A percentile compares a stretch with the other conserved stretches of the same genome.
phyloP scores from a whole-genome alignment of 2,329 filamentous ascomycete genomes.

The Pseudocercospora fuligena region DNA sequence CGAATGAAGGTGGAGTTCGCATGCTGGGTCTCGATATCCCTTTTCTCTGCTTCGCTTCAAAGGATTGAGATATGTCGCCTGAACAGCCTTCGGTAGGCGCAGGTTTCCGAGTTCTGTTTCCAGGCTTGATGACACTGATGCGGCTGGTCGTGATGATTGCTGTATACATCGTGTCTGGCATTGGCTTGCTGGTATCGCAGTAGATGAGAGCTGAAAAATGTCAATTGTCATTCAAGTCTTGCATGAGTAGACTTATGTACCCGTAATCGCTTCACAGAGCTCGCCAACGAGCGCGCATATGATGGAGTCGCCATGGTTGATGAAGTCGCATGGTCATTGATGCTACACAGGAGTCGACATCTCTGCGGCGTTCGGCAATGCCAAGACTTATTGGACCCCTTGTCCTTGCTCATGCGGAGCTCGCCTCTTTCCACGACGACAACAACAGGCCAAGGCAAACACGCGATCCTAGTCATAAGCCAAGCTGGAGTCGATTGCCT shows the following conservation, averaged over 20 bases:
- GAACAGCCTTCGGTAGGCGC: conserved; percentile 77
- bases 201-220: conserved; percentile 30
- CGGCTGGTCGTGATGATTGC: conserved; percentile 21
- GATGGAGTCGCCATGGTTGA: conserved; percentile 50
- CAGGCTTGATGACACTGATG: conserved; percentile 19
- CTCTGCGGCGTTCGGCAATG: not conserved
- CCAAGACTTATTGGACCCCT: not conserved
- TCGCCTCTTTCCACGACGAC: not conserved
- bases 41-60: conserved; percentile 68
- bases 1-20: conserved; percentile 86
- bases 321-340: not conserved
- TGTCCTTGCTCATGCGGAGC: not conserved
- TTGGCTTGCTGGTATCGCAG: conserved; percentile 4
- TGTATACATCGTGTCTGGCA: conserved; percentile 28
- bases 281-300: conserved; percentile 50
- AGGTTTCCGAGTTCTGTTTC: conserved; percentile 40
- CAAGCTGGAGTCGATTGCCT: not conserved
- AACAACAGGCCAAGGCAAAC: not conserved
- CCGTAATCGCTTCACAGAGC: conserved; percentile 49
- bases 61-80: conserved; percentile 84
- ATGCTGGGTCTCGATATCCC: not conserved
- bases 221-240: conserved; percentile 1
- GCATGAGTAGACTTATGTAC: conserved; percentile 34
- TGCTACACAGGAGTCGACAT: not conserved
- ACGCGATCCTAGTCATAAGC: not conserved